Evolutionary conservation across 2,329 filamentous ascomycete genomes (phyloP).

Genomic region (Teratosphaeriaceae sp.): DNA sequence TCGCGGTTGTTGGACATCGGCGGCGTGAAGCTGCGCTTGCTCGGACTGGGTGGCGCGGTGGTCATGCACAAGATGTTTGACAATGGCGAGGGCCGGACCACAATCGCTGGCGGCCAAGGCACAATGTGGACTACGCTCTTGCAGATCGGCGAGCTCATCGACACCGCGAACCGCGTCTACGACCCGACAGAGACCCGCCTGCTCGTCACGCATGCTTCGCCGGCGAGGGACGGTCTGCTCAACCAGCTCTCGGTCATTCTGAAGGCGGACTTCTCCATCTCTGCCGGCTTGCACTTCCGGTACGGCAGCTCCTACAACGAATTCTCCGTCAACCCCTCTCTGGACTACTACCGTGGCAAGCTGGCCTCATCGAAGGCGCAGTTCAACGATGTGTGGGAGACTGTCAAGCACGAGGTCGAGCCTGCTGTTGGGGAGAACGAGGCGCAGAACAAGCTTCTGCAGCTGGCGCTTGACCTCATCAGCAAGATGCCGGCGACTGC

Average conservation of each 20-base stretch:
- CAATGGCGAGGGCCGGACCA: constrained; percentile 95
- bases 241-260: constrained; percentile 97
- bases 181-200: constrained; percentile 95
- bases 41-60: constrained; percentile 90
- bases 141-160: constrained; percentile 96
- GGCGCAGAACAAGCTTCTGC: constrained; percentile 83
- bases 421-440: constrained; percentile 90
- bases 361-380: constrained; percentile 95
- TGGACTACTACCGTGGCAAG: constrained; percentile 98
- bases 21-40: constrained; percentile 87
- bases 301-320: constrained; percentile 99
- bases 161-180: constrained; percentile 96
- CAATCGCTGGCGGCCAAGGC: constrained; percentile 94
- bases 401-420: constrained; percentile 92
- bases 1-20: constrained; percentile 92
- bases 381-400: constrained; percentile 99
- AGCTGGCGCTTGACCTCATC: constrained; percentile 89
- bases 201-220: constrained; percentile 94
- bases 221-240: constrained; percentile 88
- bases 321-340: constrained; percentile 95
- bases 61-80: constrained; percentile 99
- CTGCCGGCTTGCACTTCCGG: constrained; percentile 93
- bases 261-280: constrained; percentile 97
- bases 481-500: constrained; percentile 96
- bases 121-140: constrained; percentile 99